Conservation (phyloP, 345 rosid species). For the Heritiera littoralis region DNA sequence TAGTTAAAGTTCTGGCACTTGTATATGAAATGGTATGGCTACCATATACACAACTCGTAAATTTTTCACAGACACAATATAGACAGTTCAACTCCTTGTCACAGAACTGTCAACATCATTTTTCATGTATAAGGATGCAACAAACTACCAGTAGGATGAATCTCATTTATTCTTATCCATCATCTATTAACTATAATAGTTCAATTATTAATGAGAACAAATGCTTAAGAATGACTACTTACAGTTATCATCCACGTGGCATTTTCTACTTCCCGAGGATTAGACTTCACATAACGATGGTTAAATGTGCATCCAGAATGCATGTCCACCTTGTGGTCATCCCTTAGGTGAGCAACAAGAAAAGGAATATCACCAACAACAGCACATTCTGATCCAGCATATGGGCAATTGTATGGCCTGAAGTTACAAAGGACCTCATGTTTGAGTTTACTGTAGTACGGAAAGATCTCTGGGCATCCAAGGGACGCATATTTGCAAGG, state of each 20-base stretch:
- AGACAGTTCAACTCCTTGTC: background rate
- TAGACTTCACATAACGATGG: slow-evolving; percentile 96
- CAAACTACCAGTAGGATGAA: background rate
- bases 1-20: background rate
- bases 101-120: background rate
- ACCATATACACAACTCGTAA: background rate
- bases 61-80: background rate
- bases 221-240: slow-evolving; percentile 32
- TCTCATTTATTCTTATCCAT: background rate
- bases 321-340: slow-evolving; percentile 98
- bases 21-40: background rate
- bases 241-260: slow-evolving; percentile 99
- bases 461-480: slow-evolving; percentile 94
- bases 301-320: slow-evolving; percentile 95
- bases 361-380: slow-evolving; percentile 80
- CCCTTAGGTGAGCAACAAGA: slow-evolving; percentile 86
- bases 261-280: slow-evolving; percentile 98
- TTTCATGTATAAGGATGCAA: background rate
- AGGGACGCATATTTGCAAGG: slow-evolving; percentile 80
- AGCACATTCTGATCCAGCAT: slow-evolving; percentile 93
- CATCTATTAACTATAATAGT: background rate
- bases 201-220: background rate
- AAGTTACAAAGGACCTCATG: slow-evolving; percentile 86
- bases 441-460: slow-evolving; percentile 93
- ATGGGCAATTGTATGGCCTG: slow-evolving; percentile 91